Conservation (phyloP, 2,329 filamentous ascomycete genomes). For the Neofusicoccum sp. region DNA sequence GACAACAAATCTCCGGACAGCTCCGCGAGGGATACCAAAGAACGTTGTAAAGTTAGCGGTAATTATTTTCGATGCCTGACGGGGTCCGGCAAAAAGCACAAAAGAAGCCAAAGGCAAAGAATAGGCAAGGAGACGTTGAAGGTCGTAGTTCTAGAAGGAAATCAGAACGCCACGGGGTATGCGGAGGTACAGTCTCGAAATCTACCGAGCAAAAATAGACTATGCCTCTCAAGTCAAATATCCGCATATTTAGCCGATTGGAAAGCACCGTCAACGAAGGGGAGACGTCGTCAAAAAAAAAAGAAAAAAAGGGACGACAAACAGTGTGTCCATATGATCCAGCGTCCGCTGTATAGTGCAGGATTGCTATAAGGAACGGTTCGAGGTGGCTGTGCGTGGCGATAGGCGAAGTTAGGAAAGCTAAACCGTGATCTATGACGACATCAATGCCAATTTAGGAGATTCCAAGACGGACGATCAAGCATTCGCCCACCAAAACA, state of each 20-base stretch:
- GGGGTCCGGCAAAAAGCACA: too few relatives aligned
- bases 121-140: too few relatives aligned
- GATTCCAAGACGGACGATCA: neutral
- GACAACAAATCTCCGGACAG: neutral
- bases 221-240: neutral
- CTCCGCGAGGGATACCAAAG: neutral
- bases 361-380: neutral
- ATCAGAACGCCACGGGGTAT: too few relatives aligned
- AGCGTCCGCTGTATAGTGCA: neutral
- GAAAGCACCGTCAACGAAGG: neutral
- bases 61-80: neutral
- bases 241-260: neutral
- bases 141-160: too few relatives aligned
- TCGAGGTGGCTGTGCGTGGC: neutral
- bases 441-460: neutral
- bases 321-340: neutral
- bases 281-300: too few relatives aligned
- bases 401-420: neutral
- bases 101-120: too few relatives aligned
- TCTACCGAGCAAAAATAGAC: too few relatives aligned
- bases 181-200: too few relatives aligned
- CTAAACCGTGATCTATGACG: neutral
- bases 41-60: neutral
- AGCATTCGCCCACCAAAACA: too few relatives aligned
- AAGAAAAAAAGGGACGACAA: neutral